These are phyloP conservation scores for Aspergillus oerlinghausenensis DNA, from an alignment of 2,329 filamentous ascomycete genomes.

Conservation along the genomic window DNA sequence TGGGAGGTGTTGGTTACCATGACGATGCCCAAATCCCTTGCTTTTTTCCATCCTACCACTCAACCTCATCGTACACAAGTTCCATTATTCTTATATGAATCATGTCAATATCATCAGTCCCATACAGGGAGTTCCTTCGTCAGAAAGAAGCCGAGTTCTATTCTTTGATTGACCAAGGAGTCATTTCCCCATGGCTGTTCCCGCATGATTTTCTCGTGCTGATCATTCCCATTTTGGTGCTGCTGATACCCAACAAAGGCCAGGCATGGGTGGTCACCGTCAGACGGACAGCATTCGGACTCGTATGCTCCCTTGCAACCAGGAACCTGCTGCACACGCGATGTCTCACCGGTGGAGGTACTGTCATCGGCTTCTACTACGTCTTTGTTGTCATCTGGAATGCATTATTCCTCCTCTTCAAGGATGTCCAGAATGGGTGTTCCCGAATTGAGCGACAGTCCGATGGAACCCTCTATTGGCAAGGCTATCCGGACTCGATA, in stretches of 20 bases:
- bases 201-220: not conserved
- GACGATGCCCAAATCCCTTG: too few species aligned
- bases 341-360: not conserved
- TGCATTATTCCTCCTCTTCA: not conserved
- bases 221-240: not conserved
- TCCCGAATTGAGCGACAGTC: not conserved
- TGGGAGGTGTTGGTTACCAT: too few species aligned
- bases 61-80: too few species aligned
- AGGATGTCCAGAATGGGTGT: not conserved
- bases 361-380: not conserved
- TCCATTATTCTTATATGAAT: not conserved
- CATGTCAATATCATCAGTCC: not conserved
- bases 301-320: not conserved
- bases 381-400: not conserved
- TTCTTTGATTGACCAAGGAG: not conserved
- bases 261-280: not conserved
- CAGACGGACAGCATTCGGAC: not conserved
- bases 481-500: not conserved
- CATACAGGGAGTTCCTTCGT: not conserved
- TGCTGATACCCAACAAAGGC: not conserved
- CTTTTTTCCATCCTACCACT: too few species aligned
- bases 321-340: not conserved
- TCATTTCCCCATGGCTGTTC: not conserved
- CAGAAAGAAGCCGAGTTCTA: not conserved
- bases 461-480: not conserved